phyloP scores from a whole-genome alignment of 805 yeast genomes.

The Myxozyma kluyveri region DNA sequence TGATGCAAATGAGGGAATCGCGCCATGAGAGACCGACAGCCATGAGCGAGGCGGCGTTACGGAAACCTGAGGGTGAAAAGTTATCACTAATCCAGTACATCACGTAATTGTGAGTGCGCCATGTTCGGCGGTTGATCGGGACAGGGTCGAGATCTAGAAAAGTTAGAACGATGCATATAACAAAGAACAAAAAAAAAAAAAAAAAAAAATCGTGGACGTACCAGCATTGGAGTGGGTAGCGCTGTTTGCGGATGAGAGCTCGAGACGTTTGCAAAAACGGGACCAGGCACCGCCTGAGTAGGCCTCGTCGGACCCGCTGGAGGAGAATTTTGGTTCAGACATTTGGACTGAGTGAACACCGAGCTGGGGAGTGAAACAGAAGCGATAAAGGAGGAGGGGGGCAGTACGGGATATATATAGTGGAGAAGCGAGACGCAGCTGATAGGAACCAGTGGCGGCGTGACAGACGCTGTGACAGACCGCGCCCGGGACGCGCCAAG shows the following conservation, averaged over 20 bases:
- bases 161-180: not conserved
- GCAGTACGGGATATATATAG: not conserved
- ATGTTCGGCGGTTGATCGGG: conserved; percentile 42
- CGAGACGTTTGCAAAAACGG: conserved; percentile 8
- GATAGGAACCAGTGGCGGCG: not conserved
- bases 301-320: not conserved
- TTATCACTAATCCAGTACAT: conserved; percentile 32
- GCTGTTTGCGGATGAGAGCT: conserved; percentile 15
- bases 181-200: not conserved
- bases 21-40: conserved; percentile 46
- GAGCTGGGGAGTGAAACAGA: not conserved
- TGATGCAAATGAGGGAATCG: conserved; percentile 46
- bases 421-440: conserved; percentile 3
- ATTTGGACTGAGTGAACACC: too few relatives aligned
- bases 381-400: not conserved
- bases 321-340: not conserved
- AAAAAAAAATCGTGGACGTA: not conserved
- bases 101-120: conserved; percentile 47
- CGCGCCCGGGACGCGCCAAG: too few relatives aligned
- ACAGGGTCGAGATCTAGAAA: conserved; percentile 29
- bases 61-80: conserved; percentile 44
- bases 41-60: conserved; percentile 45
- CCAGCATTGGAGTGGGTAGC: conserved; percentile 14
- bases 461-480: too few relatives aligned
- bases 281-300: conserved; percentile 10